Evolutionary conservation across 192 early-diverging fungal genomes (phyloP).

Genomic region (Linnemannia elongata): DNA sequence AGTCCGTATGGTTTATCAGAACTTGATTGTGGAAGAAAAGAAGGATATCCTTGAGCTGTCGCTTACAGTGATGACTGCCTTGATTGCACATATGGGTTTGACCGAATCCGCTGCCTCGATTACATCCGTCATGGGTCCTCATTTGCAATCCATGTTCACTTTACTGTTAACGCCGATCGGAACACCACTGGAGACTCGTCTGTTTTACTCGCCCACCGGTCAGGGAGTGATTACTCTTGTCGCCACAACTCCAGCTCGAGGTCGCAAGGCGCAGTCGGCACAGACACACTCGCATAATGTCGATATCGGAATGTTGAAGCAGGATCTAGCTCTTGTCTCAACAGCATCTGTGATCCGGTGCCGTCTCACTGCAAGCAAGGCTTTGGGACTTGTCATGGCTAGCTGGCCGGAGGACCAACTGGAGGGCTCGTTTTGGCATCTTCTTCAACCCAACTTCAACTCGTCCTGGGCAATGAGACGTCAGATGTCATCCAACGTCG

Average conservation of each 20-base stretch:
- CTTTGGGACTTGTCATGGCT: slow-evolving; percentile 82
- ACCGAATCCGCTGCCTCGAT: slow-evolving; percentile 23
- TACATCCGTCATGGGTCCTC: slow-evolving; percentile 35
- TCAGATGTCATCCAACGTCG: slow-evolving; percentile 78
- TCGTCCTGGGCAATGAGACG: slow-evolving; percentile 85
- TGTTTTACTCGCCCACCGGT: slow-evolving; percentile 56
- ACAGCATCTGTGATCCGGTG: slow-evolving; percentile 85
- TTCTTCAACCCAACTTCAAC: slow-evolving; percentile 72
- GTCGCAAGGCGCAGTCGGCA: slow-evolving; percentile 44
- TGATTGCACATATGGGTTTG: slow-evolving; percentile 31
- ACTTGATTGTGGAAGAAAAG: slow-evolving; percentile 91
- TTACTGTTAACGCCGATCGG: slow-evolving; percentile 91
- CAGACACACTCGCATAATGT: slow-evolving; percentile 72
- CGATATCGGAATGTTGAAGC: slow-evolving; percentile 91
- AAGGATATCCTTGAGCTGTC: slow-evolving; percentile 72
- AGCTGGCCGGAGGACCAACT: slow-evolving; percentile 66
- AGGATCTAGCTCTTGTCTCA: slow-evolving; percentile 89
- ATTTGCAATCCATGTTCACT: slow-evolving; percentile 72
- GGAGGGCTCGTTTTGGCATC: slow-evolving; percentile 62
- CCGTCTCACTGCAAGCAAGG: slow-evolving; percentile 80
- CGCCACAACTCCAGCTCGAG: slow-evolving; percentile 17
- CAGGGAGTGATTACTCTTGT: slow-evolving; percentile 16
- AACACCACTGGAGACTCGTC: slow-evolving; percentile 72
- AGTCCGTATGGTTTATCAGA: slow-evolving; percentile 89
- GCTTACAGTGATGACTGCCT: slow-evolving; percentile 73